Conservation (phyloP, 331 rosid species). For the Pyracantha coccinea region DNA sequence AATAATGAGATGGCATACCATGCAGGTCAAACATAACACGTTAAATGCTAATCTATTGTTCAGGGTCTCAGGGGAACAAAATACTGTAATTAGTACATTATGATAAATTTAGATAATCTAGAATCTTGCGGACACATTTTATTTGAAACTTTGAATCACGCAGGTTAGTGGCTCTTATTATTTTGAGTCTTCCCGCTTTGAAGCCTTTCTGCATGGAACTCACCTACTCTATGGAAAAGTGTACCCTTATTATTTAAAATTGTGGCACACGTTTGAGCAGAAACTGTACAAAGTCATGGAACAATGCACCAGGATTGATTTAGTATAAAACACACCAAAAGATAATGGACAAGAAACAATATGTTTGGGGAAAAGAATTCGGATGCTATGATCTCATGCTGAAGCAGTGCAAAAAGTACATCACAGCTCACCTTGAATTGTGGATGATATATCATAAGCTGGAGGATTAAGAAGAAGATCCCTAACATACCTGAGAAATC, state of each 20-base stretch:
- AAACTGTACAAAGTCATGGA: not conserved
- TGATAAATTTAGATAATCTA: not conserved
- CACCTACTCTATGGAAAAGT: not conserved
- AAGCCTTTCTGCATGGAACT: not conserved
- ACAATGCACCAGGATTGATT: not conserved
- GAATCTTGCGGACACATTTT: not conserved
- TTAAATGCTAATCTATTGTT: not conserved
- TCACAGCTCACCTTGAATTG: constrained; percentile 70
- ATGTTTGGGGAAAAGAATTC: not conserved
- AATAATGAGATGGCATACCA: not conserved
- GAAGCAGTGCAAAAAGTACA: not conserved
- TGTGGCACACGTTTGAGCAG: not conserved
- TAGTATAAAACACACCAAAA: not conserved
- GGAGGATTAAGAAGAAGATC: constrained; percentile 98
- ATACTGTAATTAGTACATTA: not conserved
- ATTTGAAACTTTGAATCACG: not conserved
- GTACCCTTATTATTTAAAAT: not conserved
- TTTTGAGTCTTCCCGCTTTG: not conserved
- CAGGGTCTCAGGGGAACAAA: not conserved
- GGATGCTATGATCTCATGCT: not conserved
- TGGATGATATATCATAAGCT: constrained; percentile 69
- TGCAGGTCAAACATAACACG: not conserved
- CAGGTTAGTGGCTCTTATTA: not conserved
- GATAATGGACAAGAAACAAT: not conserved
- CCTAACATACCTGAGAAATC: constrained; percentile 55